Base-by-base conservation (phyloP, 1,284 basidiomycete species). In the Cutaneotrichosporon sp. region DNA sequence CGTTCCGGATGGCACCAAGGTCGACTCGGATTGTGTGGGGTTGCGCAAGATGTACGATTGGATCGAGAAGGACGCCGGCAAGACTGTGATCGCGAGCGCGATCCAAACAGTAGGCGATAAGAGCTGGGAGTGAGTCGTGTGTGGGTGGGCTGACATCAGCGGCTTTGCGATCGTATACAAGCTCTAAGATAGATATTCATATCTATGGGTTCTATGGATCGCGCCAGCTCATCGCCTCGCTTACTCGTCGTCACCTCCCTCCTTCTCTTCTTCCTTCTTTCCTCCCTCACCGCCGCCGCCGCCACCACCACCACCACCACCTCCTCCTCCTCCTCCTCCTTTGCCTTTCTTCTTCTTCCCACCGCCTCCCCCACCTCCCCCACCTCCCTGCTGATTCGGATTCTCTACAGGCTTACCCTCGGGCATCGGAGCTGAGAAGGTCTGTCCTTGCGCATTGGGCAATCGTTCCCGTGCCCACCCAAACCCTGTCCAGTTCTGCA, bases 81-180 rank as follows among this genome's bases (percentile, higher is more conserved):
- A 72, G 67, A 75, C 73, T 22, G 76, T 79, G 18, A 56, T 78
- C 40, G 67, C 68, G 52, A 71, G 64, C 55, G 72, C 69, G 11
- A 66, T 76, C 5, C 78, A 79, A 68, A 79, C 76, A 1, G 78
- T 79, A 13, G 76, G 75, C n/a, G 67, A 62, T 18, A 76, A 76
- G 68, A 61, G 32, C 31, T 79, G 78, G 78, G 76, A 79, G 76
- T 79, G 71, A 76, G 77, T 73, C 7, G 6, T 16, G 9, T 11
- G 10, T 21, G 30, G 14, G 22, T 7, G 2, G 30, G 50, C 61
- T 58, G 53, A 71, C 71, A 52, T 3, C 55, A 74, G 73, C 64
- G 73, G 73, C 0, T 75, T 73, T 51, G 70, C 68, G 2, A 63
- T 72, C 22, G 68, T 72, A 9, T 62, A 65, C 63, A 75, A 73